Evolutionary conservation across 2,329 filamentous ascomycete species (phyloP).

Genomic region (Sphaceloma murrayae): DNA sequence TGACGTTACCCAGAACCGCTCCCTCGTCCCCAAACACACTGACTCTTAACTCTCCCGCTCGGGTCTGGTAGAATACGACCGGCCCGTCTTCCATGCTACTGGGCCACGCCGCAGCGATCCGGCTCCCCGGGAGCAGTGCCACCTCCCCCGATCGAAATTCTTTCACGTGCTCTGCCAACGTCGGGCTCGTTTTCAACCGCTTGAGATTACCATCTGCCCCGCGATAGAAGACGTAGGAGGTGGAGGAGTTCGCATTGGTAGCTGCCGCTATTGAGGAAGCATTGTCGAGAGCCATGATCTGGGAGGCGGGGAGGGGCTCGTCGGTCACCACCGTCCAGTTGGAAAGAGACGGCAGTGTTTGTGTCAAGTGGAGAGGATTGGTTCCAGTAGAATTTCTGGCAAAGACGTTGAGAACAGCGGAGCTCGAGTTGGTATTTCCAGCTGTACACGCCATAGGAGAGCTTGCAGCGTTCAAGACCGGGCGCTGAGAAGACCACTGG

Average conservation of each 20-base stretch:
- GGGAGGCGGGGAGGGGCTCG: neutral
- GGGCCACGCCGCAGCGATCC: conserved; percentile 3
- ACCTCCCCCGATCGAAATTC: conserved; percentile 7
- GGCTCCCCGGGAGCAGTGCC: neutral
- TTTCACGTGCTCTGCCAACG: neutral
- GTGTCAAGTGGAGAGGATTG: neutral
- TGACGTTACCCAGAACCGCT: neutral
- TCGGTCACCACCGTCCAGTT: neutral
- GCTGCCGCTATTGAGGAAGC: neutral
- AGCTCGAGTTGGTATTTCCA: too few relatives aligned
- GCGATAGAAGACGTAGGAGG: conserved; percentile 9
- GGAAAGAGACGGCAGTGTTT: neutral
- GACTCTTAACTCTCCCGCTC: neutral
- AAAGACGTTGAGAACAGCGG: neutral
- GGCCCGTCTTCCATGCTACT: neutral
- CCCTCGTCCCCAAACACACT: conserved; percentile 9
- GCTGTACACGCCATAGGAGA: too few relatives aligned
- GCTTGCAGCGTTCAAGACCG: too few relatives aligned
- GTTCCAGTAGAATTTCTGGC: neutral
- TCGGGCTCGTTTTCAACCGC: conserved; percentile 1
- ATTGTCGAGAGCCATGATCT: neutral
- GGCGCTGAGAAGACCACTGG: too few relatives aligned
- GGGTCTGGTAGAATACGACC: conserved; percentile 5
- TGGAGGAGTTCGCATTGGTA: conserved; percentile 1
- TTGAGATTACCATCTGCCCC: conserved; percentile 7